Base-by-base conservation (phyloP, 495 filamentous ascomycete species). In the Neurospora sp. region DNA sequence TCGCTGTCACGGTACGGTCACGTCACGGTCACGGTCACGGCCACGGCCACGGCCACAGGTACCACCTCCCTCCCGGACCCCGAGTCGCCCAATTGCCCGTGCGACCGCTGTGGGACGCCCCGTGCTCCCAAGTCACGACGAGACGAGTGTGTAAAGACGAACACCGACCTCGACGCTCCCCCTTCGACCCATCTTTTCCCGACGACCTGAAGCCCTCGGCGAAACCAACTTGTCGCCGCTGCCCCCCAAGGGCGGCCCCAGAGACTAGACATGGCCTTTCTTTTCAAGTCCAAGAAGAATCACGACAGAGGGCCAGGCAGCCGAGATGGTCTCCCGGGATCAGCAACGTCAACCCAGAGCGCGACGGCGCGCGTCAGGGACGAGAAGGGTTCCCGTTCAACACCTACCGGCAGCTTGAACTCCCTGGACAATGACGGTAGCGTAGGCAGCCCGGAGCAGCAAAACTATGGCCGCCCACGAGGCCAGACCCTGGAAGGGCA, bases 221-320 rank as follows among this genome's bases (percentile, higher is more conserved):
- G 53, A 65, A 65, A 35, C 6, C 27, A 35, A 31, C 14, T 37
- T 8, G 20, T 44, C 65, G 22, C 59, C 39, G 68, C 38, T 44
- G 38, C 35, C 47, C 27, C 53, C 38, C 18, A 61, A 71, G 65
- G 71, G 31, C 72, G 38, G 65, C 27, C 69, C 27, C 45, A 69
- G 8, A 35, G 68, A 71, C 37, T 69, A 82, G 82, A 79, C 79
- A 92, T 92, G 90, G 89, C 89, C 72, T 92, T 92, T 80, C 85
- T 92, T 73, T 91, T 91, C 84, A 90, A 90, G 81, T 89, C 87
- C 70, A 90, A 90, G 80, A 91, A 91, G 81, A 84, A 88, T 73
- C 87, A 88, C 77, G 83, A 86, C 72, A 81, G 84, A 75, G 82
- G 77, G 59, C 72, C 85, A 27, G 71, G 80, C 37, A 85, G 82